phyloP scores from a whole-genome alignment of 495 filamentous ascomycete genomes.

The Aspergillus carlsbadensis region DNA sequence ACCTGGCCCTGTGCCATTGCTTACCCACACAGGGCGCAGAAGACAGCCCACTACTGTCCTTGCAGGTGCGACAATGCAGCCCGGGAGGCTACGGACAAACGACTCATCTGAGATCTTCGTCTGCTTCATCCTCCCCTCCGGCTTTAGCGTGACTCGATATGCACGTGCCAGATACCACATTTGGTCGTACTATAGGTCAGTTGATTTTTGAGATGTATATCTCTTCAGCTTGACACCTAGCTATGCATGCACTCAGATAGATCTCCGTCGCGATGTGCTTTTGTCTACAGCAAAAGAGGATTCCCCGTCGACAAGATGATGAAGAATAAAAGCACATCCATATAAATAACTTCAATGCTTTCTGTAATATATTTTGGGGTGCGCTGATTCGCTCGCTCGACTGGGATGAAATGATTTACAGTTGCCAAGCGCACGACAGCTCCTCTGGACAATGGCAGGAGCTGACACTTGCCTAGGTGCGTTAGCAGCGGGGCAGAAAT shows the following conservation, averaged over 20 bases:
- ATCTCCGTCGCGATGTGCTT: too few species aligned
- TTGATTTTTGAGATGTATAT: background rate
- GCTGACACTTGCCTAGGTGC: too few species aligned
- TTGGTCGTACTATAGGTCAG: background rate
- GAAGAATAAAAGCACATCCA: too few species aligned
- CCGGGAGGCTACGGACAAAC: slow-evolving; percentile 1
- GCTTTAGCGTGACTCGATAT: background rate
- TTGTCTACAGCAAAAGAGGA: too few species aligned
- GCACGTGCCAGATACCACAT: background rate
- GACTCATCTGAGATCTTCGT: background rate
- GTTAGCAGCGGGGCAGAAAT: too few species aligned
- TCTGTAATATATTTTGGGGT: background rate
- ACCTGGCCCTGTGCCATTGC: background rate
- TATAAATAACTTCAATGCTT: background rate
- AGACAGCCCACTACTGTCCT: background rate
- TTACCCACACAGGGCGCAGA: background rate
- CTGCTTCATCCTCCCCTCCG: background rate
- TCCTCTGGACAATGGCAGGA: too few species aligned
- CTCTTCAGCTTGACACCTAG: background rate
- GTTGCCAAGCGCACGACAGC: too few species aligned
- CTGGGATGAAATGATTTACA: slow-evolving; percentile 7
- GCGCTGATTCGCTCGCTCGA: background rate
- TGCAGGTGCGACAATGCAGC: background rate
- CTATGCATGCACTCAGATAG: too few species aligned
- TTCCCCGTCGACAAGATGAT: too few species aligned